phyloP scores from a whole-genome alignment of 1,139 yeast species.

The Yamadazyma buinensis region DNA sequence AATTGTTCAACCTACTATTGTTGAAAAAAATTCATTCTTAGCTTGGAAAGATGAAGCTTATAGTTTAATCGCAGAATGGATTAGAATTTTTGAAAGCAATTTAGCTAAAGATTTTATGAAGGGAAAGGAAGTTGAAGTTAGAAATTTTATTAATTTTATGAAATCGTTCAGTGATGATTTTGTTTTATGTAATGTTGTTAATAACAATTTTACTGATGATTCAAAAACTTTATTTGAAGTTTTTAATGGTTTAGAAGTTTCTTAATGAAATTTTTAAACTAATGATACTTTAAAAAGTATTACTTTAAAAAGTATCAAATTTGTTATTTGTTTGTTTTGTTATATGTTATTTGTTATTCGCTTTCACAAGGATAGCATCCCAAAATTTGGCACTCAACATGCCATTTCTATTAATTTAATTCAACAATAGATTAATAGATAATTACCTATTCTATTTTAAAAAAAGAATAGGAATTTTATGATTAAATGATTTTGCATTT shows the following conservation, averaged over 20 bases:
- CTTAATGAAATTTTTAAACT: constrained; percentile 3
- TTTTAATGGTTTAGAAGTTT: constrained; percentile 23
- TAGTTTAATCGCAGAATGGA: constrained; percentile 82
- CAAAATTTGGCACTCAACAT: constrained; percentile 16
- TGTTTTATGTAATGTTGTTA: constrained; percentile 83
- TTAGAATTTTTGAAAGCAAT: constrained; percentile 42
- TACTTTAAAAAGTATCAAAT: too few species aligned
- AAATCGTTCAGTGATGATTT: constrained; percentile 27
- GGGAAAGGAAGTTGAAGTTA: constrained; percentile 24
- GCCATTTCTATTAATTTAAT: constrained; percentile 11
- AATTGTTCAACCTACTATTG: constrained; percentile 87
- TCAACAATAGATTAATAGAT: constrained; percentile 12
- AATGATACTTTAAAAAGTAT: neutral
- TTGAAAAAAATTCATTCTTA: constrained; percentile 80
- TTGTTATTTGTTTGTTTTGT: constrained; percentile 5
- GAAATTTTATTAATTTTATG: constrained; percentile 39
- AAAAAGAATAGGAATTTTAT: neutral
- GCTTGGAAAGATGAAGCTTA: constrained; percentile 98
- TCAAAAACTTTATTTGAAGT: constrained; percentile 46
- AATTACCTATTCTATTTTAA: neutral
- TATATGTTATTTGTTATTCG: constrained; percentile 16
- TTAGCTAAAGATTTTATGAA: constrained; percentile 28
- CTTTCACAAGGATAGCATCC: constrained; percentile 23
- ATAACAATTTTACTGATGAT: constrained; percentile 69
- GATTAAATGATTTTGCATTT: constrained; percentile 5